Base-by-base conservation (phyloP, 768 basidiomycete genomes). In the Leucocoprinus leucothites region DNA sequence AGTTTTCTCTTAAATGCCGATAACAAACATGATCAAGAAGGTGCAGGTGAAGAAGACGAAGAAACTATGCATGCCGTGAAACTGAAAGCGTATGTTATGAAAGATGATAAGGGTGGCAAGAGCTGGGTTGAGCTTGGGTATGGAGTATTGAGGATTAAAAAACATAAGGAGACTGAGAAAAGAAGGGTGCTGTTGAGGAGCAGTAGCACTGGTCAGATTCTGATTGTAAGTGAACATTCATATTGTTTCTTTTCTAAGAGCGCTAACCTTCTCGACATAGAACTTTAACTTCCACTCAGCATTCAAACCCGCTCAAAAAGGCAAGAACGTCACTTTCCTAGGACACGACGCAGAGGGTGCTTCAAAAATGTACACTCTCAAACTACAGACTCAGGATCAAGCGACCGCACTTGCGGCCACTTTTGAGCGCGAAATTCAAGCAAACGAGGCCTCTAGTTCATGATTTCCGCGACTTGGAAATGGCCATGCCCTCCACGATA, bases 41-140 rank as follows among this genome's bases (percentile, higher is more conserved):
- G 91, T 9, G 85, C 85, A 62, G 91, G 91, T 25, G 91, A 93
- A 69, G 87, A 93, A 65, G 78, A 86, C 38, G 91, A 93, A 63
- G 83, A 83, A 57, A 91, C 87, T 3, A 69, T 71, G 25, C 76
- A 87, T 65, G 69, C 73, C 43, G 73, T 82, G 46, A 82, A 75
- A 65, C 69, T 81, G 46, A 91, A 87, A 66, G 82, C 84, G 22
- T 89, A 74, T 64, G 80, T 78, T 64, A 62, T 91, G 64, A 70
- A 70, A 57, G 71, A 74, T 11, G 78, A 79, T 40, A 65, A 63
- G 22, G 68, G 57, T 65, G 77, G 57, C 59, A 68, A 65, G 38
- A 74, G 76, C 26, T 91, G 89, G 89, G 74, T 69, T 22, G 86
- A 87, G 56, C 63, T 88, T 51, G 90, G 91, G 46, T 64, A 82